Base-by-base conservation (phyloP, 371 early-diverging fungal genomes). In the Enterospora canceri region DNA sequence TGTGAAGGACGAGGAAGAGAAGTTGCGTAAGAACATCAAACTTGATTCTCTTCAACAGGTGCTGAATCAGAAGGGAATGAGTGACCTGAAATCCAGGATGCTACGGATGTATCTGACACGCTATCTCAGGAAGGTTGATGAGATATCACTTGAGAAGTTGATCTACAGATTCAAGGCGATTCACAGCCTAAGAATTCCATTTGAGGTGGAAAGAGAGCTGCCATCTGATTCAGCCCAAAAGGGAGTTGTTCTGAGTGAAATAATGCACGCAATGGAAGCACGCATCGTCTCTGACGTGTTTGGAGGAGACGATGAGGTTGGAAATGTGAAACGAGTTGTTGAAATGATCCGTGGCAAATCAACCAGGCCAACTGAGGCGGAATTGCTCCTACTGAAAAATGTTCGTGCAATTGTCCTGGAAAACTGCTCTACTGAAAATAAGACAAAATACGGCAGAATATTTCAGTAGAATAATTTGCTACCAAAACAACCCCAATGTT, bases 11-110 rank as follows among this genome's bases (percentile, higher is more conserved):
- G 63, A 67, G 30, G 54, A 67, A 21, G 60, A 67, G 23, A 29
- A 35, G 28, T 26, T 46, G 29, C 23, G 67, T 5, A 66, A 62
- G 47, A 63, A 67, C 2, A 12, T 48, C 21, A 63, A 68, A 29
- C 19, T 76, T 53, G 55, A 53, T n/a, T 67, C 62, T 30, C 48
- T 76, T 2, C 47, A 71, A 51, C 55, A 70, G 29, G 50, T 69
- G 59, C 53, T 76, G 15, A 64, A 67, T 33, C 55, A 58, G 33
- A 64, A 53, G 19, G 68, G 68, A 15, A 65, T 73, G 54, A 24
- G 19, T 8, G 60, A 70, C 31, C 61, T 76, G 0, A 64, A 67
- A 51, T 50, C 26, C 1, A 58, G 23, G 19, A 60, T 73, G 32
- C 16, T 65, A 21, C 40, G 40, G 23, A 12, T 62, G 23, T 59